Percentiles rank a stretch among this genome's conserved stretches.
phyloP scores from a whole-genome alignment of 345 rosid species.

The Heritiera fomes region DNA sequence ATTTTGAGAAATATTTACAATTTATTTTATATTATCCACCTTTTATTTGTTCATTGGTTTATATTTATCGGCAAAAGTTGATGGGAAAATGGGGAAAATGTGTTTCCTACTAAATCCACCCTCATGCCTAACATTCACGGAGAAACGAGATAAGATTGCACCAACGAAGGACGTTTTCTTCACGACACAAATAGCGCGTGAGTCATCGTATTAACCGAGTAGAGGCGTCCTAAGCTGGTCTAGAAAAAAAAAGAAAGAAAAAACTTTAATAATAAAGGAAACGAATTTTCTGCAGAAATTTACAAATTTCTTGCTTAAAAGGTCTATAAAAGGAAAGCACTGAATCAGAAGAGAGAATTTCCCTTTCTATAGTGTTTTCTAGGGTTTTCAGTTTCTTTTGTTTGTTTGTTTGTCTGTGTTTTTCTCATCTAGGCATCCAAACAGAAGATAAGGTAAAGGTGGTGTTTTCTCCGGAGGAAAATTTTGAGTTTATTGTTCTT shows the following conservation, averaged over 20 bases:
- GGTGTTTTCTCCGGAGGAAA: neutral
- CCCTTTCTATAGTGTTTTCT: neutral
- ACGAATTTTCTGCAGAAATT: slow-evolving; percentile 14
- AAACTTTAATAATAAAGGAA: neutral
- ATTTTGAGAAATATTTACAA: too few species aligned
- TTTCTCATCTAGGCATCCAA: neutral
- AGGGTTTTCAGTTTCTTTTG: neutral
- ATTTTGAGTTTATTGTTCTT: neutral
- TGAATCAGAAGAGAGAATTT: neutral
- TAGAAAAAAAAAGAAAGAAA: neutral
- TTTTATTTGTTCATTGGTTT: neutral
- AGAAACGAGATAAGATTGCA: neutral
- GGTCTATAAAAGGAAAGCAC: slow-evolving; percentile 1
- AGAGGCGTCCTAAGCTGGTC: neutral
- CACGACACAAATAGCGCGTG: neutral
- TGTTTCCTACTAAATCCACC: neutral
- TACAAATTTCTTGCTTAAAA: too few species aligned
- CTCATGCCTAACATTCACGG: neutral
- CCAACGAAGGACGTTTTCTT: neutral
- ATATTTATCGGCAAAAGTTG: neutral
- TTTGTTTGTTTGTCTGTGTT: too few species aligned
- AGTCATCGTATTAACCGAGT: neutral
- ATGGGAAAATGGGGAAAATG: neutral
- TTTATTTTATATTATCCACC: too few species aligned
- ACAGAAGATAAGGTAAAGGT: slow-evolving; percentile 6